phyloP scores from a whole-genome alignment of 2,329 filamentous ascomycete species.

The Colletotrichum eremochloae region DNA sequence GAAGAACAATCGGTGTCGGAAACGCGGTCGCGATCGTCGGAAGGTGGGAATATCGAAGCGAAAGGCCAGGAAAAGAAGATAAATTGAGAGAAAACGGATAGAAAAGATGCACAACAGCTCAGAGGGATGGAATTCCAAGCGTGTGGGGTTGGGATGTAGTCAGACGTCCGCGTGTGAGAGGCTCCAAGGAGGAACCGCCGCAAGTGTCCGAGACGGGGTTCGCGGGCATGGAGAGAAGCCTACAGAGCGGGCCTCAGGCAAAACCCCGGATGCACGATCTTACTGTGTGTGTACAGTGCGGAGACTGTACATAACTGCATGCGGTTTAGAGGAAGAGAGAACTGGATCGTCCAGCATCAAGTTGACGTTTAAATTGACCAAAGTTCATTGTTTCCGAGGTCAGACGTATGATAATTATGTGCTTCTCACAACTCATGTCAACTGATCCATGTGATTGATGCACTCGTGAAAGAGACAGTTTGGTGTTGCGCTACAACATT shows the following conservation, averaged over 20 bases:
- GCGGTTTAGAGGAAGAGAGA: not conserved
- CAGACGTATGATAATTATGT: not conserved
- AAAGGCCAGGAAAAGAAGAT: slow-evolving; percentile 10
- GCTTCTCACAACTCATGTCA: not conserved
- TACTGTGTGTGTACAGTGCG: not conserved
- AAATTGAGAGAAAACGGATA: not conserved
- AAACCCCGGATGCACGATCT: slow-evolving; percentile 24
- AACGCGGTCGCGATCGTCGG: not conserved
- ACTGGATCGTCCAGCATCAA: not conserved
- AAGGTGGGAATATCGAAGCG: not conserved
- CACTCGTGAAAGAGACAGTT: not conserved
- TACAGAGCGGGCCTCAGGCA: slow-evolving; percentile 38
- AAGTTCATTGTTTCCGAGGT: not conserved
- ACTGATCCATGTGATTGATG: not conserved
- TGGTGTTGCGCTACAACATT: not conserved
- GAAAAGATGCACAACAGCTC: slow-evolving; percentile 33
- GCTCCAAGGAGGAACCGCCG: slow-evolving; percentile 39
- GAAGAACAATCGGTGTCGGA: slow-evolving; percentile 5
- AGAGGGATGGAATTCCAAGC: slow-evolving; percentile 31
- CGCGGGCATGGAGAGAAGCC: slow-evolving; percentile 29
- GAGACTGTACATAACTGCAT: not conserved
- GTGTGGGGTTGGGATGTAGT: slow-evolving; percentile 43
- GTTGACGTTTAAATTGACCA: not conserved
- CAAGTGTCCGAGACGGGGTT: slow-evolving; percentile 36
- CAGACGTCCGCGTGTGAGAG: slow-evolving; percentile 37